Percentiles rank a stretch among this genome's conserved stretches.
Evolutionary conservation across 148 eudicot genomes (phyloP).

Genomic region (Diospyros kaki): DNA sequence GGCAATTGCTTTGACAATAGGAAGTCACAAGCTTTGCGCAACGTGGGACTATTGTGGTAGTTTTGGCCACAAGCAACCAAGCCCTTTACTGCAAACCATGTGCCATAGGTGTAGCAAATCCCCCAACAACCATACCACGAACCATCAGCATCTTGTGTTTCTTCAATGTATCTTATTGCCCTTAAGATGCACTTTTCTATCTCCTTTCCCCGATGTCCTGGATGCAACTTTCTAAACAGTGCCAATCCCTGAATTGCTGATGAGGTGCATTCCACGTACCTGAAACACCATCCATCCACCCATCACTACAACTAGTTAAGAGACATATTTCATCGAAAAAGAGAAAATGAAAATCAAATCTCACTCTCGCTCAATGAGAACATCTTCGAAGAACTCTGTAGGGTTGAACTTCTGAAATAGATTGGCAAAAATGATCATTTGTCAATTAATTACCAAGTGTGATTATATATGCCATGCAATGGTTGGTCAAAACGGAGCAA

Average conservation of each 20-base stretch:
- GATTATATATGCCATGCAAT: too few species aligned
- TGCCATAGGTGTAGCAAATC: slow-evolving; percentile 54
- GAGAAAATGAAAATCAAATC: slow-evolving; percentile 1
- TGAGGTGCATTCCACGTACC: slow-evolving; percentile 44
- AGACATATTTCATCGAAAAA: background rate
- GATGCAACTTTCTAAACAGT: slow-evolving; percentile 36
- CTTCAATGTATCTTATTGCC: slow-evolving; percentile 32
- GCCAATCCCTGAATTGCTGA: slow-evolving; percentile 40
- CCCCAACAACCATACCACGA: slow-evolving; percentile 70
- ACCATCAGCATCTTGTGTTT: slow-evolving; percentile 45
- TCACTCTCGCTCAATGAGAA: slow-evolving; percentile 57
- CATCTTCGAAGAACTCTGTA: slow-evolving; percentile 54
- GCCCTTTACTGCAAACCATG: slow-evolving; percentile 63
- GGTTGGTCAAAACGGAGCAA: too few species aligned
- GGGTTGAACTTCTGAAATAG: slow-evolving; percentile 55
- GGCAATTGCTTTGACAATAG: slow-evolving; percentile 49
- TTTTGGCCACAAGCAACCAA: slow-evolving; percentile 35
- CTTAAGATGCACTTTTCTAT: slow-evolving; percentile 36
- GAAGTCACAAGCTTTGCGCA: slow-evolving; percentile 53
- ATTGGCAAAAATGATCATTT: background rate
- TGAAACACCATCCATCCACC: background rate
- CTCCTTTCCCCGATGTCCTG: slow-evolving; percentile 33
- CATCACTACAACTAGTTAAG: background rate
- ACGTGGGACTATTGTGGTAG: slow-evolving; percentile 29
- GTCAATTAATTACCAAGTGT: background rate